A percentile compares a stretch with the other conserved stretches of the same genome.
Conservation (phyloP, 768 basidiomycete species). For the Boletus barrowsii region DNA sequence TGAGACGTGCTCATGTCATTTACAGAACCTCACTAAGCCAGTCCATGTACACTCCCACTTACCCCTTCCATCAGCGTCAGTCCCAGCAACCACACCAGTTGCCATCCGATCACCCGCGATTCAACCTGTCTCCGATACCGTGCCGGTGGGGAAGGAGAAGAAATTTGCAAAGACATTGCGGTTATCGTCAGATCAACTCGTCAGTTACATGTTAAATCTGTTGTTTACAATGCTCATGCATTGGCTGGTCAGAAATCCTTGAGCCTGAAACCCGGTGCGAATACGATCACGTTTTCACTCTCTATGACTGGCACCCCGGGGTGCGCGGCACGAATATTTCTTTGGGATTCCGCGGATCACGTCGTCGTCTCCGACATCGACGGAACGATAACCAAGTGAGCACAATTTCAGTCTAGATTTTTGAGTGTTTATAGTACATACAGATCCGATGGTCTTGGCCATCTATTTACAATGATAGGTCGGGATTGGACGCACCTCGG, state of each 20-base stretch:
- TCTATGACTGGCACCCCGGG: conserved; percentile 78
- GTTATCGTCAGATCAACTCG: conserved; percentile 91
- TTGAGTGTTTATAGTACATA: not conserved
- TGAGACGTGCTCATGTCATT: not conserved
- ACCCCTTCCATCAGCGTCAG: conserved; percentile 38
- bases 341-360: conserved; percentile 90
- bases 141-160: conserved; percentile 29
- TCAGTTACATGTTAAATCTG: conserved; percentile 34
- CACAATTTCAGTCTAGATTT: not conserved
- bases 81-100: conserved; percentile 45
- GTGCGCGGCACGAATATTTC: conserved; percentile 89
- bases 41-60: not conserved
- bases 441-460: conserved; percentile 93
- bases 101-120: conserved; percentile 18
- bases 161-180: conserved; percentile 91
- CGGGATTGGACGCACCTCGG: conserved; percentile 98
- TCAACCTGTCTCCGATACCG: conserved; percentile 26
- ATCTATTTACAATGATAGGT: conserved; percentile 96
- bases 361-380: conserved; percentile 98
- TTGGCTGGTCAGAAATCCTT: conserved; percentile 65
- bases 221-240: not conserved
- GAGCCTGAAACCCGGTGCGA: conserved; percentile 80
- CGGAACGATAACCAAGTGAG: conserved; percentile 96
- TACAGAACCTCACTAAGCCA: conserved; percentile 13
- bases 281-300: conserved; percentile 90